phyloP scores from a whole-genome alignment of 2,329 filamentous ascomycete species.

The Endoconidiophora polonica region DNA sequence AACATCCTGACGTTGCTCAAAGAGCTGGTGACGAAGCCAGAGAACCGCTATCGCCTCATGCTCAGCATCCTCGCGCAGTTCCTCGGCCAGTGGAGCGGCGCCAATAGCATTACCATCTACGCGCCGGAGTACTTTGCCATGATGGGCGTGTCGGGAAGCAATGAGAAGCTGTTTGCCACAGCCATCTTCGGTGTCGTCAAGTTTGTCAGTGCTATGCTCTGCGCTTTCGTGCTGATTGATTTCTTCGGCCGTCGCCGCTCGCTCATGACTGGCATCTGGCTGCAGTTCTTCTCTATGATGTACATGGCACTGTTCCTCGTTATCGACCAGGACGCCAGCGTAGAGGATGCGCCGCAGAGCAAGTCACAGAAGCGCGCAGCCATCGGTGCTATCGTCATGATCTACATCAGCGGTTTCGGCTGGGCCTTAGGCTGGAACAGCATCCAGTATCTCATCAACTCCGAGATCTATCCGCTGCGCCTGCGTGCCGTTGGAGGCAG shows the following conservation, averaged over 20 bases:
- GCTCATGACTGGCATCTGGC: conserved; percentile 40
- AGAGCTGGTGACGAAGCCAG: conserved; percentile 49
- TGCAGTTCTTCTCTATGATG: conserved; percentile 44
- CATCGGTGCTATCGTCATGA: conserved; percentile 54
- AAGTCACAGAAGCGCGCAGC: conserved; percentile 36
- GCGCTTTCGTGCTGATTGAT: conserved; percentile 65
- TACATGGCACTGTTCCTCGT: conserved; percentile 46
- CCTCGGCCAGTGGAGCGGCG: conserved; percentile 57
- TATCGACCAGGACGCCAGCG: conserved; percentile 22
- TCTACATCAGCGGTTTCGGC: conserved; percentile 51
- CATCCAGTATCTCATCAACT: conserved; percentile 64
- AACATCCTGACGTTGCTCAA: conserved; percentile 48
- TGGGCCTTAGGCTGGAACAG: conserved; percentile 61
- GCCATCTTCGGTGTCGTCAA: conserved; percentile 65
- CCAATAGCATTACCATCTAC: conserved; percentile 60
- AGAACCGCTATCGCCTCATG: conserved; percentile 58
- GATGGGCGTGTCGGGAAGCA: conserved; percentile 50
- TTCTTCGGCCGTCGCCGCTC: conserved; percentile 59
- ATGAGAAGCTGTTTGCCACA: conserved; percentile 55
- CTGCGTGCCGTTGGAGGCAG: conserved; percentile 56
- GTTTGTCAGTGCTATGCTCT: conserved; percentile 46
- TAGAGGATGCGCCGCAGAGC: conserved; percentile 27
- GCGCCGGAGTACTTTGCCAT: conserved; percentile 57
- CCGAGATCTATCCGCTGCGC: conserved; percentile 60
- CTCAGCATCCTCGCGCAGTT: conserved; percentile 53